phyloP scores from a whole-genome alignment of 305 asterid species.

The Fraxinus ornus region DNA sequence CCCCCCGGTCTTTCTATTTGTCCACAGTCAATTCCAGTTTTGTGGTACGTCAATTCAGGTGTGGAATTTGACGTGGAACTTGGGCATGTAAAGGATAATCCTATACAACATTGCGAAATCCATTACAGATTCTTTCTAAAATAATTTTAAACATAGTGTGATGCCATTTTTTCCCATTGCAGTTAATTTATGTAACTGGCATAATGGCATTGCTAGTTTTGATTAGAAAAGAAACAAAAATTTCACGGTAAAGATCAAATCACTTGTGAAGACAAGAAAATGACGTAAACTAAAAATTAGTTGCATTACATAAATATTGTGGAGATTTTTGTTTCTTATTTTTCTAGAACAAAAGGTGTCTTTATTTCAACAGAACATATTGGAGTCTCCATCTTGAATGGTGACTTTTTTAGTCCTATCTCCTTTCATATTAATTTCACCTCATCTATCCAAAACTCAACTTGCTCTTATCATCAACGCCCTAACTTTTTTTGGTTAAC shows the following conservation, averaged over 20 bases:
- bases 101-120: background rate
- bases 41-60: background rate
- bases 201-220: background rate
- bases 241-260: background rate
- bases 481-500: background rate
- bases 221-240: slow-evolving; percentile 3
- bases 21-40: background rate
- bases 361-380: background rate
- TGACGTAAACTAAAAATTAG: background rate
- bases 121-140: background rate
- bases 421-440: too few relatives aligned
- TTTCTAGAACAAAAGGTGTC: background rate
- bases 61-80: background rate
- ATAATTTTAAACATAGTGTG: background rate
- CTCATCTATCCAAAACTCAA: background rate
- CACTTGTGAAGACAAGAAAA: slow-evolving; percentile 13
- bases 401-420: background rate
- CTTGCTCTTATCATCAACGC: background rate
- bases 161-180: background rate
- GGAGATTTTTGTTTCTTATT: slow-evolving; percentile 2
- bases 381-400: background rate
- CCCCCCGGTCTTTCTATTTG: background rate
- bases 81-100: background rate
- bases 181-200: background rate
- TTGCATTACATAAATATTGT: background rate